A percentile compares a stretch with the other conserved stretches of the same genome.
phyloP scores from a whole-genome alignment of 441 rosid species.

The Eutrema salsugineum region DNA sequence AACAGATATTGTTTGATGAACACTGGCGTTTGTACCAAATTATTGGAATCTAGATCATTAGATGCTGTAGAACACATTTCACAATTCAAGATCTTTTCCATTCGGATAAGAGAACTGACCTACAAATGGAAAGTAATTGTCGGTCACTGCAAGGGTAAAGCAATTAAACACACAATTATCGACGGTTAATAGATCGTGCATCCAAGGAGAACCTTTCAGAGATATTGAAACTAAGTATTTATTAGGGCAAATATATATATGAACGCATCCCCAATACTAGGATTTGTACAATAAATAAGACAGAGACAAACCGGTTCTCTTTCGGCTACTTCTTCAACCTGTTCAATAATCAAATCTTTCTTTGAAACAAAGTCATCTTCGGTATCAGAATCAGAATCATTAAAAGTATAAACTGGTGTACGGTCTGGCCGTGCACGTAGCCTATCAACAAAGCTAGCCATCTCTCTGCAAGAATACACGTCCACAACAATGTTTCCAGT shows the following conservation, averaged over 20 bases:
- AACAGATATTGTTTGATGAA: slow-evolving; percentile 83
- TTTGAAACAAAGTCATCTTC: neutral
- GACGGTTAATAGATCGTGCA: neutral
- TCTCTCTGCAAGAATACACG: slow-evolving; percentile 8
- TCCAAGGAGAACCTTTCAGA: neutral
- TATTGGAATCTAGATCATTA: slow-evolving; percentile 47
- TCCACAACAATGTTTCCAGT: neutral
- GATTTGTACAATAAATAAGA: neutral
- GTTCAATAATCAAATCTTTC: neutral
- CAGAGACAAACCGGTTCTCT: slow-evolving; percentile 2
- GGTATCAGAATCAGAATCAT: neutral
- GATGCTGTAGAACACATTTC: slow-evolving; percentile 79
- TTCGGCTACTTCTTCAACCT: neutral
- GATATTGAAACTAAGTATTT: neutral
- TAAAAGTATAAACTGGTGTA: neutral
- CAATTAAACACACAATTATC: neutral
- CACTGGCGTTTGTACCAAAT: slow-evolving; percentile 53
- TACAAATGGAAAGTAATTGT: slow-evolving; percentile 39
- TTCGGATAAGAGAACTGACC: slow-evolving; percentile 67
- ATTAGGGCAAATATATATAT: no score
- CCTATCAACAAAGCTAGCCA: neutral
- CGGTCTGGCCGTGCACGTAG: neutral
- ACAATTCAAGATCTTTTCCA: slow-evolving; percentile 77
- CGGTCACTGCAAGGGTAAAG: neutral
- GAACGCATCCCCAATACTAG: no score